Base-by-base conservation (phyloP, 768 basidiomycete genomes). In the Xerocomellus amylosporus region DNA sequence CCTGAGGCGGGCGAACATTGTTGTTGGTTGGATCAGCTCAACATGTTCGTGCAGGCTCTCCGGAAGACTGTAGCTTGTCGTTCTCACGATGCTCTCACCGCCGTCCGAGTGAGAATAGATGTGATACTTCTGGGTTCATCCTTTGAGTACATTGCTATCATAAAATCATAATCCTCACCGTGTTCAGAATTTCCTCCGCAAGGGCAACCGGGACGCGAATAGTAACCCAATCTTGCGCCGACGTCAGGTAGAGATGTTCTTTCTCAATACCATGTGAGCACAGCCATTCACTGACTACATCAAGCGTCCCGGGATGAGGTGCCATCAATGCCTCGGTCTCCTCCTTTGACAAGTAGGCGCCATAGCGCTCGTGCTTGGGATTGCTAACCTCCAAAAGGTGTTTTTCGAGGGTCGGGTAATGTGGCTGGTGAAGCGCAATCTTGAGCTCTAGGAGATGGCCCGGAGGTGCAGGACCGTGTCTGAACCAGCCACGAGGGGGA, bases 1-100 rank as follows among this genome's bases (percentile, higher is more conserved):
- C 56, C 75, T 79, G 55, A 73, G 69, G 53, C 77, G 77, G 40
- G 76, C 72, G 61, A 89, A 90, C 66, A 82, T 77, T 2, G 86
- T 89, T 3, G 88, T 89, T 0, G 88, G 88, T 56, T 88, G 86
- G 28, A 90, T 73, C 30, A 88, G 68, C 36, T 88, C 85, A 52
- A 89, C 66, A 62, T 88, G 85, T 4, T 73, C 70, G 59, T 84
- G 77, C 43, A 89, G 68, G 52, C 78, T 56, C 43, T 75, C 74
- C 0, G 88, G 88, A 17, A 90, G 77, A 60, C 82, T 84, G 72
- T 88, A 90, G 54, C 73, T 74, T 4, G 82, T 84, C n/a, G 88
- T 86, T 50, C 88, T 80, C 55, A 88, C 72, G 34, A 87, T 66
- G 14, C 74, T 66, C 30, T 84, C 81, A 4, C 81, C 85, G 47